Percentiles rank a stretch among this genome's conserved stretches.
Conservation (phyloP, 2,329 filamentous ascomycete species). For the Epichloe coenophiala region DNA sequence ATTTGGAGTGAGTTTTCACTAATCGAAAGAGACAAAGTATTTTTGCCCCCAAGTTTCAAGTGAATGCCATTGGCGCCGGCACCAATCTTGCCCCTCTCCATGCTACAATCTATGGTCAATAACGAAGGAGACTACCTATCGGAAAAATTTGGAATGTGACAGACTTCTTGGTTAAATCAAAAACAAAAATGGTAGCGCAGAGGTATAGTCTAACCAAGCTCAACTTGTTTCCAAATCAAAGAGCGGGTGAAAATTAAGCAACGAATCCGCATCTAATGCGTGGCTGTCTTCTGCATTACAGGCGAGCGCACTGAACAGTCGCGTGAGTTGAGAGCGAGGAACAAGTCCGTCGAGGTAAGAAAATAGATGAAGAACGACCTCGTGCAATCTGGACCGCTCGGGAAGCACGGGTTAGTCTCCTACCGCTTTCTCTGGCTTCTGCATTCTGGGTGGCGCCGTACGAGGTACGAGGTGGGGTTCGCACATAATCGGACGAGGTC, state of each 20-base stretch:
- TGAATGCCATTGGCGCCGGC: constrained; percentile 11
- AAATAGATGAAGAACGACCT: neutral
- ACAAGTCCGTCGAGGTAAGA: too few species aligned
- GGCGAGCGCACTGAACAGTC: too few species aligned
- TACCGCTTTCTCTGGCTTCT: too few species aligned
- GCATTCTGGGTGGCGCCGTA: neutral
- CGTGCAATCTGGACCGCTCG: neutral
- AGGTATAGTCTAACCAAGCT: too few species aligned
- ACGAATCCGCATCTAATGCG: too few species aligned
- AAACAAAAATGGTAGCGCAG: neutral
- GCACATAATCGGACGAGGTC: too few species aligned
- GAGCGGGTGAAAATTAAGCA: too few species aligned
- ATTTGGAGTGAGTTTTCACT: constrained; percentile 18
- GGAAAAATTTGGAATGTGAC: neutral
- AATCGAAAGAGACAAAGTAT: constrained; percentile 16
- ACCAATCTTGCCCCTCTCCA: constrained; percentile 8
- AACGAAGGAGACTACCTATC: neutral
- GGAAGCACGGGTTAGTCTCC: neutral
- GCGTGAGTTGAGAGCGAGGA: too few species aligned
- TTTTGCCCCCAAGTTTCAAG: constrained; percentile 18
- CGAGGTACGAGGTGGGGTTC: neutral
- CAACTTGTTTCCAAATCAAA: too few species aligned
- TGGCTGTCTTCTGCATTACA: too few species aligned
- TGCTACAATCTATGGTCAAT: neutral
- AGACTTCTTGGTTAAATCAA: neutral